Evolutionary conservation across 768 basidiomycete genomes (phyloP).

Genomic region (Myochromella boudieri): DNA sequence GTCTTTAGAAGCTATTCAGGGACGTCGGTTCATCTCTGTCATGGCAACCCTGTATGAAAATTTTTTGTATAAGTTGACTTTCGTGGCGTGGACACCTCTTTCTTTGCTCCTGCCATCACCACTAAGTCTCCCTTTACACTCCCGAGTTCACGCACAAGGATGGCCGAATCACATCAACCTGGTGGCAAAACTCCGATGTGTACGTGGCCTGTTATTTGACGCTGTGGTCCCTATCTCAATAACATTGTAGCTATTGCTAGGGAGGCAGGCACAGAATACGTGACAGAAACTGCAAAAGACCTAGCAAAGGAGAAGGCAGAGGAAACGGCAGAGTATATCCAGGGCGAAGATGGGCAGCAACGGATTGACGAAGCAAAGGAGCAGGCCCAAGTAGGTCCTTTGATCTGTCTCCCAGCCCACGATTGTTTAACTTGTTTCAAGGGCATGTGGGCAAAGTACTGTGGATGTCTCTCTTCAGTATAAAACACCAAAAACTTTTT

Average conservation of each 20-base stretch:
- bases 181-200: conserved; percentile 9
- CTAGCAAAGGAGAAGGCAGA: conserved; percentile 15
- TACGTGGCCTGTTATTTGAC: not conserved
- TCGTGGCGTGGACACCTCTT: too few species aligned
- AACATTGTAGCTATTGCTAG: conserved; percentile 7
- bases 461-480: conserved; percentile 22
- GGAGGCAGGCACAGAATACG: conserved; percentile 19
- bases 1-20: too few species aligned
- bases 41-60: too few species aligned
- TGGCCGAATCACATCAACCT: conserved; percentile 10
- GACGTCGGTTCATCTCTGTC: too few species aligned
- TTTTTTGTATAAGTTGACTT: too few species aligned
- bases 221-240: not conserved
- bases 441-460: conserved; percentile 28
- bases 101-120: not conserved
- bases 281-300: conserved; percentile 23
- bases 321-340: conserved; percentile 24
- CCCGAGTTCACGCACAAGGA: too few species aligned
- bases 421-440: conserved; percentile 2
- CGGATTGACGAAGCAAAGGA: conserved; percentile 27
- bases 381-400: conserved; percentile 22
- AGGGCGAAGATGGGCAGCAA: conserved; percentile 17
- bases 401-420: not conserved
- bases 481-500: conserved; percentile 15
- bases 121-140: not conserved